Base-by-base conservation (phyloP, 2,329 filamentous ascomycete species). In the Sporothrix luriei region DNA sequence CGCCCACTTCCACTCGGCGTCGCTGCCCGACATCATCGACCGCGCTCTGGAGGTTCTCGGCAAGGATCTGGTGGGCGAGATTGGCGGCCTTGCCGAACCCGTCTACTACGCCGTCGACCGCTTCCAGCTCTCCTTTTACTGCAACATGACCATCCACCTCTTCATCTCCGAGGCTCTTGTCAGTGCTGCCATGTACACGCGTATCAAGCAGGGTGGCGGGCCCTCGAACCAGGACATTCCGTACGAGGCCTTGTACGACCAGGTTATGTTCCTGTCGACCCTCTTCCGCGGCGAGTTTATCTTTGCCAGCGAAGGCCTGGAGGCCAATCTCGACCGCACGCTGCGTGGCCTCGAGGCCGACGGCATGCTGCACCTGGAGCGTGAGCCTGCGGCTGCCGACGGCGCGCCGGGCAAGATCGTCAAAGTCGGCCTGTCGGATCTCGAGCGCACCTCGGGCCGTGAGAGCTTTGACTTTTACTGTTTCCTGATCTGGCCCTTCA, bases 401-500 rank as follows among this genome's bases (percentile, higher is more conserved):
- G 84, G 83, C 0, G 83, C 85, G 0, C 43, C 68, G 2, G 55
- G 62, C 29, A 66, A 9, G 6, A 85, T 93, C n/a, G 82, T 82
- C 0, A 87, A 82, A 69, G 82, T 97, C 49, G 92, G 93, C 4
- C 83, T 99, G 9, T 90, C 91, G 21, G 87, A 91, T 6, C 81
- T 85, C 3, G 95, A 99, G 78, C 86, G 94, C 21, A 84, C 85
- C 40, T 88, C 86, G 7, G 95, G 95, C 1, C 84, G 94, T 49
- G 95, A 99, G 79, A 98, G 97, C 76, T 99, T 91, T 76, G 95
- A 99, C 77, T 99, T 99, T 79, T 98, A 98, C 81, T 98, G 94
- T 81, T 99, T 98, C 84, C 82, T 99, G 24, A 93, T 99, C 73
- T 99, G 95, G 95, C 95, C 95, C 0, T 99, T 99, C 75, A 94